These are phyloP conservation scores for Cryptococcus sp. DNA, from an alignment of 1,284 basidiomycete genomes.

Conservation along the genomic window DNA sequence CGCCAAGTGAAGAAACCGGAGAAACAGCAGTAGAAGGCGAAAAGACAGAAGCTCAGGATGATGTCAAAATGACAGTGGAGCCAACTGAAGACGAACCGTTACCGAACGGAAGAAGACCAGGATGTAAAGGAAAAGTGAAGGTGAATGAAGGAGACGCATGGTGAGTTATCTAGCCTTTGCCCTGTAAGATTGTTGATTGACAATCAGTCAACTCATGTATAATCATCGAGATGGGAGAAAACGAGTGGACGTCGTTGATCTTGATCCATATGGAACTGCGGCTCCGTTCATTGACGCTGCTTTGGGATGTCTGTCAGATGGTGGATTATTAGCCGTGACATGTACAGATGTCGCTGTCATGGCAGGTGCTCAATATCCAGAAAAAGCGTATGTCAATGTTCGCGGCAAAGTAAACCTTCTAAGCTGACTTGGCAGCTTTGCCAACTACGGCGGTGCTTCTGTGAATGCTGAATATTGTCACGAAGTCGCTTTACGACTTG, in stretches of 20 bases:
- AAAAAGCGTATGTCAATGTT: slow-evolving; percentile 72
- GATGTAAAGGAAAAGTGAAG: slow-evolving; percentile 59
- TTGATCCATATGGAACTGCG: slow-evolving; percentile 97
- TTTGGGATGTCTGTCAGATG: slow-evolving; percentile 83
- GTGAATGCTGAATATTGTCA: slow-evolving; percentile 91
- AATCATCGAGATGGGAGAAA: slow-evolving; percentile 65
- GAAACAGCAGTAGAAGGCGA: neutral
- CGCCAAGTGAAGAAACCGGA: neutral
- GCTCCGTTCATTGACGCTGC: slow-evolving; percentile 96
- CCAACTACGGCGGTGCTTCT: slow-evolving; percentile 93
- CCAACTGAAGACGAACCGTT: slow-evolving; percentile 19
- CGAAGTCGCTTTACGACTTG: slow-evolving; percentile 82
- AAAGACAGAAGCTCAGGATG: slow-evolving; percentile 2
- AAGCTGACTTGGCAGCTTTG: slow-evolving; percentile 57
- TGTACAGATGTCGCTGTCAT: slow-evolving; percentile 94
- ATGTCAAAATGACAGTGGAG: slow-evolving; percentile 5
- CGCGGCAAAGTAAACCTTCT: neutral
- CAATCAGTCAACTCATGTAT: slow-evolving; percentile 78
- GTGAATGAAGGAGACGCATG: slow-evolving; percentile 92
- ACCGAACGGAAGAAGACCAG: slow-evolving; percentile 36
- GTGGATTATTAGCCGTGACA: slow-evolving; percentile 87
- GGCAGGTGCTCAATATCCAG: slow-evolving; percentile 89
- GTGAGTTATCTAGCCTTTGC: slow-evolving; percentile 51
- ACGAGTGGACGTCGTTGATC: slow-evolving; percentile 88
- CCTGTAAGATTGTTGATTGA: neutral